Evolutionary conservation across 2,329 filamentous ascomycete genomes (phyloP).

Genomic region (Talaromyces piceae): DNA sequence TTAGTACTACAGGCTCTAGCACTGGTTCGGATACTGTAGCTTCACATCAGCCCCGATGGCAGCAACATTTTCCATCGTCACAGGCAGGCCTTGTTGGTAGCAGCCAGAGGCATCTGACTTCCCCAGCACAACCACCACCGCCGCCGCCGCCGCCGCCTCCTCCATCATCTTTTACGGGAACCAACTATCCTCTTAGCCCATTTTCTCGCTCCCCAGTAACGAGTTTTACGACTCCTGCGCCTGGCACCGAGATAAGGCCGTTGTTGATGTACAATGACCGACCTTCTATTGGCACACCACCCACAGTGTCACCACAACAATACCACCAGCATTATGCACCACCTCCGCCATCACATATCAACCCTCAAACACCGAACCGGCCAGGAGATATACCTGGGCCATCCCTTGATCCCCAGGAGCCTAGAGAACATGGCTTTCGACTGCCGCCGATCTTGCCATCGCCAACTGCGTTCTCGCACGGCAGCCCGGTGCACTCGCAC

Average conservation of each 20-base stretch:
- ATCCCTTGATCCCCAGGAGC: slow-evolving; percentile 21
- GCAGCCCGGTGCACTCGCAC: slow-evolving; percentile 18
- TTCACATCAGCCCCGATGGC: slow-evolving; percentile 25
- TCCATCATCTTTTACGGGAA: slow-evolving; percentile 8
- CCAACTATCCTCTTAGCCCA: slow-evolving; percentile 7
- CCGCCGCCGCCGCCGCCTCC: slow-evolving; percentile 17
- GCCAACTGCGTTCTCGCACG: slow-evolving; percentile 17
- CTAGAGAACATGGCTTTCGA: slow-evolving; percentile 25
- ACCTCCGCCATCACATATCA: slow-evolving; percentile 22
- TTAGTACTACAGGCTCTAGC: slow-evolving; percentile 13
- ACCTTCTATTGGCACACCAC: slow-evolving; percentile 16
- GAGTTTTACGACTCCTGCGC: slow-evolving; percentile 19
- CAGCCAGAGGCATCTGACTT: slow-evolving; percentile 26
- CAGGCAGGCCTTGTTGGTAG: slow-evolving; percentile 19
- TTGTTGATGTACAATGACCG: slow-evolving; percentile 22
- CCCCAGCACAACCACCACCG: slow-evolving; percentile 23
- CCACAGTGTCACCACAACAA: slow-evolving; percentile 26
- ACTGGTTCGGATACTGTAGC: slow-evolving; percentile 17
- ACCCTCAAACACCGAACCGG: slow-evolving; percentile 19
- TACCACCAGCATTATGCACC: slow-evolving; percentile 22
- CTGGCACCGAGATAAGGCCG: slow-evolving; percentile 21
- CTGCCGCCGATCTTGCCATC: slow-evolving; percentile 32
- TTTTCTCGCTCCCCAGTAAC: slow-evolving; percentile 6
- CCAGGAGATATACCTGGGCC: slow-evolving; percentile 19
- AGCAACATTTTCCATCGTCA: slow-evolving; percentile 24